phyloP scores from a whole-genome alignment of 345 rosid species.

The Streptanthus diversifolius region DNA sequence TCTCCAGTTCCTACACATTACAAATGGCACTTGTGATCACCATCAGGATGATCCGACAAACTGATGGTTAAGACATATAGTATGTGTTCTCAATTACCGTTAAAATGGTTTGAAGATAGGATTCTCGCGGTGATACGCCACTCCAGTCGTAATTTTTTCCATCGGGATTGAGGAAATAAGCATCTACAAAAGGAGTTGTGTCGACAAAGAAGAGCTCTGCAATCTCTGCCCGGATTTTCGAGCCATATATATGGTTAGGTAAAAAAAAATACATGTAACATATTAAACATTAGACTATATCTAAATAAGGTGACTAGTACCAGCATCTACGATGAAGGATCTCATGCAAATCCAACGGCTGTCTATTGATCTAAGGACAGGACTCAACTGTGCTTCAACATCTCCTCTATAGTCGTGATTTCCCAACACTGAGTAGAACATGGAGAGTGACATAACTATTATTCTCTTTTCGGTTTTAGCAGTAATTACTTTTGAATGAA shows the following conservation, averaged over 20 bases:
- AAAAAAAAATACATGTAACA: background rate
- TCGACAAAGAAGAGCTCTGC: conserved; percentile 54
- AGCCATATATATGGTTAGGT: background rate
- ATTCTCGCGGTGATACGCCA: conserved; percentile 32
- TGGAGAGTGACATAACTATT: background rate
- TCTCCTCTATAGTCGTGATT: conserved; percentile 50
- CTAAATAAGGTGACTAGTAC: background rate
- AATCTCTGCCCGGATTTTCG: conserved; percentile 24
- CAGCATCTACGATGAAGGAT: conserved; percentile 41
- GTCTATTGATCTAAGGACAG: conserved; percentile 31
- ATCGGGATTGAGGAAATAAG: conserved; percentile 36
- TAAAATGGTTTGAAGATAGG: conserved; percentile 34
- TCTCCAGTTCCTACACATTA: conserved; percentile 40
- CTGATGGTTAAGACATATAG: background rate
- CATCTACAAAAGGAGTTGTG: conserved; percentile 55
- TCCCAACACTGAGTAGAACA: conserved; percentile 39
- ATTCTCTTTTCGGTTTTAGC: background rate
- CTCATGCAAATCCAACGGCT: conserved; percentile 44
- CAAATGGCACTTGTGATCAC: background rate
- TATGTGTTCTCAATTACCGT: background rate
- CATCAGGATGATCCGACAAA: background rate
- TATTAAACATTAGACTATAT: background rate
- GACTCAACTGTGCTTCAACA: conserved; percentile 44
- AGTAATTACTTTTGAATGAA: background rate
- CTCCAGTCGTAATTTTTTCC: conserved; percentile 48